phyloP scores from a whole-genome alignment of 176 grass and related monocot species.

The Echinochloa phyllopogon region DNA sequence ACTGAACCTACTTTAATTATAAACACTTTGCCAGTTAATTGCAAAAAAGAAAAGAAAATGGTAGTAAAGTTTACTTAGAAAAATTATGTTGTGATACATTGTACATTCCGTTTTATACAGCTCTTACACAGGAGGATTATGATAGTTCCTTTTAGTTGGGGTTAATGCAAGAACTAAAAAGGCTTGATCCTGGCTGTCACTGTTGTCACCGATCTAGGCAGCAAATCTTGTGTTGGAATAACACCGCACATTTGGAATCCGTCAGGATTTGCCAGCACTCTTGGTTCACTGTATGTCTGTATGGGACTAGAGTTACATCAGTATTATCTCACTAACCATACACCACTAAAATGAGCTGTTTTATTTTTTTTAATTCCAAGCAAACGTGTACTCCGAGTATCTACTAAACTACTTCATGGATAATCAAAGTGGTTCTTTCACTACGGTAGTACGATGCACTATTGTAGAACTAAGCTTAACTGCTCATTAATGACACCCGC shows the following conservation, averaged over 20 bases:
- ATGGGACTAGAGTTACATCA: constrained; percentile 36
- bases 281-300: constrained; percentile 52
- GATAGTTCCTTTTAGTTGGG: neutral
- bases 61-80: constrained; percentile 36
- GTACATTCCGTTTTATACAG: constrained; percentile 39
- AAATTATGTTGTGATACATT: constrained; percentile 38
- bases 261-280: constrained; percentile 46
- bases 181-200: constrained; percentile 39
- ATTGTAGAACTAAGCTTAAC: neutral
- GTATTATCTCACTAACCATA: constrained; percentile 31
- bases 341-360: constrained; percentile 25
- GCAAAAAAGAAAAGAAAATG: neutral
- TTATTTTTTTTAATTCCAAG: constrained; percentile 31
- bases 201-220: constrained; percentile 55
- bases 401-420: constrained; percentile 30
- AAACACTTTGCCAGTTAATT: constrained; percentile 17
- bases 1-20: constrained; percentile 39
- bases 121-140: constrained; percentile 30
- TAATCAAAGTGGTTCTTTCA: constrained; percentile 37
- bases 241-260: constrained; percentile 51
- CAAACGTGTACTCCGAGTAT: constrained; percentile 14
- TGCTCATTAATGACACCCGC: neutral
- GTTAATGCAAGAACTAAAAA: constrained; percentile 40
- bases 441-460: constrained; percentile 9
- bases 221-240: constrained; percentile 72